These are phyloP conservation scores for Neonothopanus nambi DNA, from an alignment of 1,284 basidiomycete genomes.

Conservation along the genomic window DNA sequence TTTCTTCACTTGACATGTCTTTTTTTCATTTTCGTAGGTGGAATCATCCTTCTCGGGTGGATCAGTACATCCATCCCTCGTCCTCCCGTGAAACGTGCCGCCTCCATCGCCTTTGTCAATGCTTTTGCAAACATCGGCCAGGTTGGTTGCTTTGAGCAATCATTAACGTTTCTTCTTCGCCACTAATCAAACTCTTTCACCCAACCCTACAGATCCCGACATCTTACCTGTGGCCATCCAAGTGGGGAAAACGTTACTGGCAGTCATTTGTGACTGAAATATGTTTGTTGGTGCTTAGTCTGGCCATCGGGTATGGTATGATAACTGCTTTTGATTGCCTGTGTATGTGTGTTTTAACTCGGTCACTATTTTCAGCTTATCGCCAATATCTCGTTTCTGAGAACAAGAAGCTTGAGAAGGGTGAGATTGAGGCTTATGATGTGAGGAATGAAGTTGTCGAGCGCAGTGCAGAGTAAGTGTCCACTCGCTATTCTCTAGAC, in stretches of 20 bases:
- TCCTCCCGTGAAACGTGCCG: conserved; percentile 22
- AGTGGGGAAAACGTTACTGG: conserved; percentile 21
- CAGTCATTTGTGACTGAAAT: conserved; percentile 21
- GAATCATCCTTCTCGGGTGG: conserved; percentile 26
- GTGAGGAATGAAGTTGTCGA: conserved; percentile 8
- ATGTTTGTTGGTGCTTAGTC: conserved; percentile 16
- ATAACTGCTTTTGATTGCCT: neutral
- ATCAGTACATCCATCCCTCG: conserved; percentile 20
- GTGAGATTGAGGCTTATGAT: conserved; percentile 15
- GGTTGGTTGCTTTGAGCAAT: too few relatives aligned
- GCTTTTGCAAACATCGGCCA: conserved; percentile 23
- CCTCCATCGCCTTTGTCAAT: conserved; percentile 21
- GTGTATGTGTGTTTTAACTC: neutral
- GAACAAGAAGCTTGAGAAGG: conserved; percentile 20
- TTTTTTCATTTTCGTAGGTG: too few relatives aligned
- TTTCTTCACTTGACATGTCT: too few relatives aligned
- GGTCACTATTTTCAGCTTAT: conserved; percentile 11
- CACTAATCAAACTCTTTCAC: too few relatives aligned
- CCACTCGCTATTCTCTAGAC: neutral
- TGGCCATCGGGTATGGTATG: conserved; percentile 20
- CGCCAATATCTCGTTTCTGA: conserved; percentile 18
- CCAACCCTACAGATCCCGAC: conserved; percentile 23
- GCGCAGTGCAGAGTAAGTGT: conserved; percentile 18
- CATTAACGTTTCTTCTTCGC: too few relatives aligned
- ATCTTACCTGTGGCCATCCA: conserved; percentile 21